Evolutionary conservation across 2,329 filamentous ascomycete genomes (phyloP), one percentile per base, ranked within the genome.

Genomic region (Trichophyton rubrum): DNA sequence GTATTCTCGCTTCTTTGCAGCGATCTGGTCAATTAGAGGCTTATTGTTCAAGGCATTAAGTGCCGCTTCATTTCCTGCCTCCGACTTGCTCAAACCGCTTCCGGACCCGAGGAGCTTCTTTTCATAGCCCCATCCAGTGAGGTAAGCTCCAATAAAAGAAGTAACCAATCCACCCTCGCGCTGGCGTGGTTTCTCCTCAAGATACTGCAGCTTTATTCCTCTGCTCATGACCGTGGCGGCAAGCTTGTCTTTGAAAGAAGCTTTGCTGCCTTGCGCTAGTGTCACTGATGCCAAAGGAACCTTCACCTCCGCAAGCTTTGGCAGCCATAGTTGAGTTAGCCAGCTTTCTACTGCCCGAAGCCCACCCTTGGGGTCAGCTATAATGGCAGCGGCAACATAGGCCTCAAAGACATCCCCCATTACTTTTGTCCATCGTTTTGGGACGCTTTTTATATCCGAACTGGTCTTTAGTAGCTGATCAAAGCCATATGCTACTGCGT

Each of bases 401-500:
- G 92, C 88, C 71, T 97, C 92, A 67, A 96, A 95, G 17, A 96
- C 80, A 69, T 97, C 92, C 7, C 86, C 91, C 60, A 88, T 79
- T 8, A 90, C 84, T 72, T 96, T 96, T 13, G 77, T 80, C 62
- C 82, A 79, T 80, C 81, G 70, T 80, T 85, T 69, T 68, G 73
- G 60, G 68, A 80, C 58, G 68, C 73, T 55, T 64, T 68, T 24
- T 74, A 75, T 63, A 64, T 80, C 79, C 11, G 66, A 64, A 1
- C 80, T 86, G 2, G 88, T 75, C 30, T 78, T 78, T 6, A 88
- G 81, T 35, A 80, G 81, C 66, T 82, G 78, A 56, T 88, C 81
- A 65, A 96, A 82, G 0, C 81, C 82, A 70, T 96, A 97, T 1
- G 79, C 75, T 1, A 80, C 72, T 20, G 89, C 83, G 69, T 87